phyloP scores from a whole-genome alignment of 768 basidiomycete species.

The Termitomyces sp. region DNA sequence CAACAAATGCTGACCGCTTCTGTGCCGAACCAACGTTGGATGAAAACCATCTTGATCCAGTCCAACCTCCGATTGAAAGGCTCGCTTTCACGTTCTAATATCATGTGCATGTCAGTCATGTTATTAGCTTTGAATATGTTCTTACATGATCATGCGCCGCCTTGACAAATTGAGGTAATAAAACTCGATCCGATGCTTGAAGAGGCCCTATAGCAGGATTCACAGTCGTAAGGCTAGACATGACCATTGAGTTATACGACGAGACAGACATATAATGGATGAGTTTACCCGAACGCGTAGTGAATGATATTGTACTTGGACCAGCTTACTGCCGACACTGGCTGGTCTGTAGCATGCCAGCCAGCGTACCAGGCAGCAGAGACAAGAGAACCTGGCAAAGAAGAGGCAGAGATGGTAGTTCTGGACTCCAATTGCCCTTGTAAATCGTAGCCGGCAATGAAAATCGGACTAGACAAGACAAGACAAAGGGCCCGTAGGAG shows the following conservation, averaged over 20 bases:
- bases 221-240: slow-evolving; percentile 32
- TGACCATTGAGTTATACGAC: neutral
- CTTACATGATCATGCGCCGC: slow-evolving; percentile 35
- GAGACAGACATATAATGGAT: neutral
- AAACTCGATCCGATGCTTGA: slow-evolving; percentile 35
- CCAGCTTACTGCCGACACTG: slow-evolving; percentile 41
- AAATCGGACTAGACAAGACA: neutral
- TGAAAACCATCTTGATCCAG: slow-evolving; percentile 59
- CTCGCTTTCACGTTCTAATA: slow-evolving; percentile 49
- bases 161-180: slow-evolving; percentile 53
- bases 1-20: slow-evolving; percentile 56
- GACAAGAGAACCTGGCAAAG: slow-evolving; percentile 10
- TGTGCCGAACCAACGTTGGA: slow-evolving; percentile 44
- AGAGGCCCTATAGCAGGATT: slow-evolving; percentile 29
- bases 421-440: slow-evolving; percentile 2
- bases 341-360: slow-evolving; percentile 37
- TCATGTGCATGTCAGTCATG: neutral
- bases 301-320: slow-evolving; percentile 47
- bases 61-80: slow-evolving; percentile 66
- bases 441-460: slow-evolving; percentile 1
- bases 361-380: slow-evolving; percentile 45
- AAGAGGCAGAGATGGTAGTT: slow-evolving; percentile 5
- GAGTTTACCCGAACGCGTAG: slow-evolving; percentile 58
- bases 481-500: neutral
- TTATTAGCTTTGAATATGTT: slow-evolving; percentile 21